Base-by-base conservation (phyloP, 257 asterid genomes). In the Lycium barbarum region DNA sequence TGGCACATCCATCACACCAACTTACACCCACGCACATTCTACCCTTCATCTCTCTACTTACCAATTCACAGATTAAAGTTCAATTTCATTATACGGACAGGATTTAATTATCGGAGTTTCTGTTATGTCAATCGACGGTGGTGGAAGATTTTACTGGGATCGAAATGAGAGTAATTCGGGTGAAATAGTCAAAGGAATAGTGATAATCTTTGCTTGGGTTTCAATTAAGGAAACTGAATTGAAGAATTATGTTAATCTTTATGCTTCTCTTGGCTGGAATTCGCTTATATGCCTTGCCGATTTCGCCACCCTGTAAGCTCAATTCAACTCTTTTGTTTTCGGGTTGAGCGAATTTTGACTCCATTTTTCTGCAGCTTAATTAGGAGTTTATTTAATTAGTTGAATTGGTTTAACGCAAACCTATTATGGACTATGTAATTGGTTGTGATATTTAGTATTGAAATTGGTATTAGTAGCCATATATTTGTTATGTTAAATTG, bases 251-350 rank as follows among this genome's bases (percentile, higher is more conserved):
- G 45, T 88, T 22, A 81, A 86, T 58, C 90, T 95, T 26, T 95
- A 91, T 85, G 91, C 95, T 55, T 92, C 96, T 54, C 91, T 93
- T 79, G 98, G 97, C n/a, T 95, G 97, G 96, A 89, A 84, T 72
- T 92, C 92, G 71, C 93, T 95, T 36, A 94, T 93, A 80, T 93
- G 95, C 88, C 93, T 94, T 86, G 89, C 99, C 79, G 97, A 94
- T 90, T 92, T 91, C 83, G 91, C 92, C 80, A 94, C 94, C 79
- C 92, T 93, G 99, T 95, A 90, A 22, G 91, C 86, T 87, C 59
- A 45, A 68, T 40, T 33, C 3, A 51, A 14, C 63, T 18, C 84
- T 85, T 54, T 20, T n/a, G 66, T 17, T 55, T 20, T 49, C 17
- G 61, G 9, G 47, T 49, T 47, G n/a, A 4, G 43, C 61, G 1